These are phyloP conservation scores for Chaetomium strumarium DNA, from an alignment of 2,329 filamentous ascomycete genomes.

Conservation along the genomic window DNA sequence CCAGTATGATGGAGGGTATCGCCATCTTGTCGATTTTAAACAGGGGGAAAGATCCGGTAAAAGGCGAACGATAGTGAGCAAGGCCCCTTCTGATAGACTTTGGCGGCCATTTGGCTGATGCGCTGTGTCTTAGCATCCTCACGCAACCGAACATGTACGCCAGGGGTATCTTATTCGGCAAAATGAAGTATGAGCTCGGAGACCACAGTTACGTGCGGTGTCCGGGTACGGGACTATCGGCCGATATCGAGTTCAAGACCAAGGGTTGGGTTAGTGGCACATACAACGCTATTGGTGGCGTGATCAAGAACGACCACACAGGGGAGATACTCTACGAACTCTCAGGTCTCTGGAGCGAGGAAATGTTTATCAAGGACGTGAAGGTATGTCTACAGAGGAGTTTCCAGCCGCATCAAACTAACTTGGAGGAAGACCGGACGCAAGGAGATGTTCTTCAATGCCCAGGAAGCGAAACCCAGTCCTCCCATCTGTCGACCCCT, in stretches of 20 bases:
- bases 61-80: slow-evolving; percentile 79
- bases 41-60: slow-evolving; percentile 56
- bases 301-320: slow-evolving; percentile 80
- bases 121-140: slow-evolving; percentile 55
- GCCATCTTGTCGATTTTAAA: slow-evolving; percentile 81
- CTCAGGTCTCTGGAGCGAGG: slow-evolving; percentile 86
- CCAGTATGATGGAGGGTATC: slow-evolving; percentile 96
- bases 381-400: slow-evolving; percentile 46
- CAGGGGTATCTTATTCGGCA: slow-evolving; percentile 90
- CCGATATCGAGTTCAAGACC: slow-evolving; percentile 96
- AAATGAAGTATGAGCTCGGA: slow-evolving; percentile 99
- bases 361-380: slow-evolving; percentile 87
- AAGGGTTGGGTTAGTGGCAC: slow-evolving; percentile 96
- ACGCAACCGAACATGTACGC: slow-evolving; percentile 99
- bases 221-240: slow-evolving; percentile 77
- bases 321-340: slow-evolving; percentile 87
- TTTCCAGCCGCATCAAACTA: slow-evolving; percentile 1
- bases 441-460: slow-evolving; percentile 86
- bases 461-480: slow-evolving; percentile 68
- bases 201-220: slow-evolving; percentile 92
- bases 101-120: not conserved
- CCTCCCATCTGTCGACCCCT: slow-evolving; percentile 69
- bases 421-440: slow-evolving; percentile 64
- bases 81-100: not conserved
- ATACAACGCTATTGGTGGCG: slow-evolving; percentile 92